phyloP scores from a whole-genome alignment of 257 asterid species.

The Jacaranda mimosifolia region DNA sequence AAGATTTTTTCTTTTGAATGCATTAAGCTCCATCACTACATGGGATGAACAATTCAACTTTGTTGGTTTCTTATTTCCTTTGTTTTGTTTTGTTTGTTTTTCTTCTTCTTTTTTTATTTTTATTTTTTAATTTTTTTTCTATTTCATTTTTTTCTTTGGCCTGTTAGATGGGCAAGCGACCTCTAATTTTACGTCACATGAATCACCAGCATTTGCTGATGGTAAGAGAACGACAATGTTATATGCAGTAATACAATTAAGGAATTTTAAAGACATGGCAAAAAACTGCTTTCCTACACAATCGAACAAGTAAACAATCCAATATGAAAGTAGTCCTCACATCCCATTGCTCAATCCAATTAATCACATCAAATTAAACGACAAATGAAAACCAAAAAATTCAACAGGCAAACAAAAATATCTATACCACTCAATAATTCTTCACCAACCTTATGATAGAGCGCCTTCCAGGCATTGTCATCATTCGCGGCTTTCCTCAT shows the following conservation, averaged over 20 bases:
- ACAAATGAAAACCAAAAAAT: constrained; percentile 9
- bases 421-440: neutral
- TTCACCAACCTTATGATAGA: constrained; percentile 78
- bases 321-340: constrained; percentile 1
- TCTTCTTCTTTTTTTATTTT: too few species aligned
- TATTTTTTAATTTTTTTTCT: too few species aligned
- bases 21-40: constrained; percentile 10
- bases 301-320: neutral
- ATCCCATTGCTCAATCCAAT: constrained; percentile 25
- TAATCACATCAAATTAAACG: constrained; percentile 11
- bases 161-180: too few species aligned
- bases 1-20: neutral
- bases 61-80: too few species aligned
- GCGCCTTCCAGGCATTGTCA: constrained; percentile 97
- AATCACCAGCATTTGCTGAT: neutral
- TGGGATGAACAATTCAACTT: too few species aligned
- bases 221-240: neutral
- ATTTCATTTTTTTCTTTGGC: too few species aligned
- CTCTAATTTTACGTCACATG: neutral
- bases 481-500: constrained; percentile 98
- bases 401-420: neutral
- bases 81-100: too few species aligned
- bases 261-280: neutral
- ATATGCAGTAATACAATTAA: neutral
- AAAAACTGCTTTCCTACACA: neutral